Percentiles rank a stretch among this genome's conserved stretches.
These are phyloP conservation scores for Thelephora aurantiotincta DNA, from an alignment of 768 basidiomycete species.

Conservation along the genomic window DNA sequence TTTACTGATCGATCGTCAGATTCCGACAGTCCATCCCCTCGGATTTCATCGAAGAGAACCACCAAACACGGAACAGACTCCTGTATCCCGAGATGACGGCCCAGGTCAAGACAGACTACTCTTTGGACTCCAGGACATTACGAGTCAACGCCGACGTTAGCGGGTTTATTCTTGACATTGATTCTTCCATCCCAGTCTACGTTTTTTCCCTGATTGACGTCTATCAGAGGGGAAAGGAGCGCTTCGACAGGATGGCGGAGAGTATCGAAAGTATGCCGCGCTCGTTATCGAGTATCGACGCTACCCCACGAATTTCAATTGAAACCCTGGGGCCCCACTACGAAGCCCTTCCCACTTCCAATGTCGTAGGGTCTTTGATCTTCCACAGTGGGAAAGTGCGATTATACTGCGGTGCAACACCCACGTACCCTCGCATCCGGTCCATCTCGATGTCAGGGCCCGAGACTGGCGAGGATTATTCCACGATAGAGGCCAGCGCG, in stretches of 20 bases:
- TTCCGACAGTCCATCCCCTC: slow-evolving; percentile 62
- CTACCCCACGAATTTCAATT: slow-evolving; percentile 1
- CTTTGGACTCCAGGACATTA: slow-evolving; percentile 34
- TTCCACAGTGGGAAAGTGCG: slow-evolving; percentile 82
- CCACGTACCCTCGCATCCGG: slow-evolving; percentile 24
- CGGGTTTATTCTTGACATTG: slow-evolving; percentile 77
- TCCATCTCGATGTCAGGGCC: slow-evolving; percentile 17
- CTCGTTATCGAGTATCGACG: slow-evolving; percentile 17
- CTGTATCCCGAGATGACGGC: slow-evolving; percentile 75
- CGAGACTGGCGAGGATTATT: slow-evolving; percentile 38
- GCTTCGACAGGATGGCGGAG: slow-evolving; percentile 53
- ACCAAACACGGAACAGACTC: slow-evolving; percentile 57
- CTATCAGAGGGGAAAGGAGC: slow-evolving; percentile 67
- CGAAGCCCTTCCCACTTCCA: slow-evolving; percentile 36
- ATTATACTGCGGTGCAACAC: slow-evolving; percentile 38
- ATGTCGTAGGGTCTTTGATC: slow-evolving; percentile 48
- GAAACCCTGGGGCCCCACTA: slow-evolving; percentile 11
- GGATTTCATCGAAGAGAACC: slow-evolving; percentile 60
- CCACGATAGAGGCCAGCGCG: slow-evolving; percentile 30
- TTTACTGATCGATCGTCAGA: slow-evolving; percentile 21
- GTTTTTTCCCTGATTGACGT: slow-evolving; percentile 77
- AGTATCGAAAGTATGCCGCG: slow-evolving; percentile 37
- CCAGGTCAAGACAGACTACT: slow-evolving; percentile 43
- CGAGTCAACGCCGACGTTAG: slow-evolving; percentile 59
- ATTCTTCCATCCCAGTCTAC: slow-evolving; percentile 65